Evolutionary conservation across 371 early-diverging fungal genomes (phyloP).

Genomic region (Mortierella sp.): DNA sequence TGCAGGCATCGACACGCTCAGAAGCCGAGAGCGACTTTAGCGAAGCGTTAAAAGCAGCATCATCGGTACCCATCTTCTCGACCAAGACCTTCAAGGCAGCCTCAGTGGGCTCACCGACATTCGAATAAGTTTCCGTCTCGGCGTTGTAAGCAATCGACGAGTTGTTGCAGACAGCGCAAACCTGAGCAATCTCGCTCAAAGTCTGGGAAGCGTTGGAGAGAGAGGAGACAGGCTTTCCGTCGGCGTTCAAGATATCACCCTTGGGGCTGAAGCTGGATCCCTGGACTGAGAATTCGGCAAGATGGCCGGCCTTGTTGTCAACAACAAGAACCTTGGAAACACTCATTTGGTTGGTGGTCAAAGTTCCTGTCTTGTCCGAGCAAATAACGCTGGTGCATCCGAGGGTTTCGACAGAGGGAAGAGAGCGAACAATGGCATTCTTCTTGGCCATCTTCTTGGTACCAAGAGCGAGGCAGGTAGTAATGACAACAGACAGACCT

Average conservation of each 20-base stretch:
- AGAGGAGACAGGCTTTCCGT: slow-evolving; percentile 59
- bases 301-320: slow-evolving; percentile 54
- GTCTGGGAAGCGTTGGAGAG: slow-evolving; percentile 63
- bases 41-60: slow-evolving; percentile 68
- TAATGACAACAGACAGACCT: slow-evolving; percentile 97
- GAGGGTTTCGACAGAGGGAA: slow-evolving; percentile 95
- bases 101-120: slow-evolving; percentile 98
- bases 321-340: slow-evolving; percentile 75
- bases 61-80: slow-evolving; percentile 90
- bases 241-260: slow-evolving; percentile 69
- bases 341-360: slow-evolving; percentile 98
- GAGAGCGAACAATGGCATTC: slow-evolving; percentile 94
- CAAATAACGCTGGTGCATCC: slow-evolving; percentile 98
- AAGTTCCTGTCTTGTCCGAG: slow-evolving; percentile 98
- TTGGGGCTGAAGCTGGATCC: slow-evolving; percentile 90
- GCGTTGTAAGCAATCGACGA: slow-evolving; percentile 84
- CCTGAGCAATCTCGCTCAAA: slow-evolving; percentile 78
- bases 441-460: slow-evolving; percentile 97
- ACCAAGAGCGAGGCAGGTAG: slow-evolving; percentile 96
- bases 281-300: slow-evolving; percentile 76
- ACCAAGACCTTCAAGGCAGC: slow-evolving; percentile 95
- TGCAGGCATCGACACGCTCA: slow-evolving; percentile 66
- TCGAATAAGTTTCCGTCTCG: slow-evolving; percentile 61
- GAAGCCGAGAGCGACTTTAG: slow-evolving; percentile 59
- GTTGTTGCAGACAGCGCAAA: slow-evolving; percentile 95